Evolutionary conservation across 1,139 yeast genomes (phyloP), one percentile per base, ranked within the genome.

Genomic region (Saccharomyces hybrid): DNA sequence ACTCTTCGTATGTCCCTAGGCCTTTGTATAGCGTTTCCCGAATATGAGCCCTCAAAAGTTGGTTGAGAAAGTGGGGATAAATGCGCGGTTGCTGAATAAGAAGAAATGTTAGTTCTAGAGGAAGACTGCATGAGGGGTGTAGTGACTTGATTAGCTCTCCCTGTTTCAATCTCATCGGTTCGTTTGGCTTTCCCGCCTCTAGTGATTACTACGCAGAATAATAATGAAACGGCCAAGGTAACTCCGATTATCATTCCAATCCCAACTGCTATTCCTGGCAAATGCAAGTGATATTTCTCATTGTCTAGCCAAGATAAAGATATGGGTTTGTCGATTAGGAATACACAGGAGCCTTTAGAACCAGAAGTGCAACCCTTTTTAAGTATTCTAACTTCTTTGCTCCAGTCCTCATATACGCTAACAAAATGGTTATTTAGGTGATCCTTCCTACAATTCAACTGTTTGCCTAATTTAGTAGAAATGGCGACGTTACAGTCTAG

Each of bases 311-410:
- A 89, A 2, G 69, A 67, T 4, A 85, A 79, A 9, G 80, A 74
- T 14, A 84, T 72, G 4, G 93, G 91, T 53, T 83, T 75, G 62
- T 90, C 96, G 32, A 89, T 75, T 19, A 86, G 71, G 56, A 88
- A 80, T 1, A 90, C 82, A 56, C 96, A 88, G 0, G 84, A 73
- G 1, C 70, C 64, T 16, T 64, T 59, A 11, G 60, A 60, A 19
- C 71, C 66, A 8, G 81, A 75, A 0, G 90, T 77, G 62, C 91
- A 83, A 1, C 97, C 97, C 62, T 80, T 81, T 29, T 81, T 77
- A 24, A 86, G 59, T 7, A 90, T 73, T 52, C 84, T 74, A 0
- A 87, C 86, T 61, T 85, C 89, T 61, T 81, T 85, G 51, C 83
- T 86, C 52, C 75, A 73, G 14, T 86, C 86, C 55, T 82, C 58